Conservation (phyloP, 2,329 filamentous ascomycete species). For the Ophiosphaerella narmari region DNA sequence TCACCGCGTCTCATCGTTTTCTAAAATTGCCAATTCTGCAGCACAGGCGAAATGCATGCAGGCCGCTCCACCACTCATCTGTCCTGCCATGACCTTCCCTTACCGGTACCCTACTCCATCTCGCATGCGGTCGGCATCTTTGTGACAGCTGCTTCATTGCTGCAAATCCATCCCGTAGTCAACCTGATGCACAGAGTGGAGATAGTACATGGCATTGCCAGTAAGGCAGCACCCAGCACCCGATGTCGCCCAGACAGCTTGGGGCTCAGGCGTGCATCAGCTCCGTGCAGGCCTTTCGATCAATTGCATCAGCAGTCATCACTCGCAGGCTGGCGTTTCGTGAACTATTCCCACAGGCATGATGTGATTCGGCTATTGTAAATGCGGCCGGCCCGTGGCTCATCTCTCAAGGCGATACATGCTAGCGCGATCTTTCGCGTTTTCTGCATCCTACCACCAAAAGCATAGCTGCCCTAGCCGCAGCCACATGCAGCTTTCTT, state of each 20-base stretch:
- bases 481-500: conserved; percentile 28
- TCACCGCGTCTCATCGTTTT: conserved; percentile 21
- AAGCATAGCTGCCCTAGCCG: conserved; percentile 26
- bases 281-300: conserved; percentile 8
- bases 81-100: conserved; percentile 32
- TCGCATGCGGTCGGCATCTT: conserved; percentile 30
- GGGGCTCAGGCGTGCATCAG: conserved; percentile 17
- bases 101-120: conserved; percentile 28
- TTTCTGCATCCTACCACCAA: conserved; percentile 21
- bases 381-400: conserved; percentile 27
- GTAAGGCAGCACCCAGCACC: conserved; percentile 21
- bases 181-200: conserved; percentile 25
- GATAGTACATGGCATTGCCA: conserved; percentile 11
- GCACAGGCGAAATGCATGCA: conserved; percentile 16
- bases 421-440: conserved; percentile 33
- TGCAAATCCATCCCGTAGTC: conserved; percentile 21
- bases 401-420: conserved; percentile 24
- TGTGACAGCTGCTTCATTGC: conserved; percentile 27
- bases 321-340: conserved; percentile 22
- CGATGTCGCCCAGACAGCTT: neutral
- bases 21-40: conserved; percentile 30
- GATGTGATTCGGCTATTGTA: conserved; percentile 31
- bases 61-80: conserved; percentile 25
- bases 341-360: conserved; percentile 14
- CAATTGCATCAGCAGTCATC: conserved; percentile 13